These are phyloP conservation scores for Trichocomaceae sp. DNA, from an alignment of 2,329 filamentous ascomycete species.

Conservation along the genomic window DNA sequence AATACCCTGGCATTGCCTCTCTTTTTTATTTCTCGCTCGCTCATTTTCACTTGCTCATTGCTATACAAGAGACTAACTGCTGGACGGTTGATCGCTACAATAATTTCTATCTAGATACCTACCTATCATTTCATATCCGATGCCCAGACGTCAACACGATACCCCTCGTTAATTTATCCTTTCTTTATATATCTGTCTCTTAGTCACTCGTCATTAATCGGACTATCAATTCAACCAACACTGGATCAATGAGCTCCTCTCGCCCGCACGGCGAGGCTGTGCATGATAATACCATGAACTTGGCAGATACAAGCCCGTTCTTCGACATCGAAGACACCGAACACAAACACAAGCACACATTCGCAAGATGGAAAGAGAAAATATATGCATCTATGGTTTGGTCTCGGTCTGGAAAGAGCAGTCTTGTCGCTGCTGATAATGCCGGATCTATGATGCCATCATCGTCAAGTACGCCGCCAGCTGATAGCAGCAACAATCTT, in stretches of 20 bases:
- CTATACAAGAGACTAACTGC: background rate
- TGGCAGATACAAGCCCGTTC: background rate
- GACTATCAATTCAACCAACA: background rate
- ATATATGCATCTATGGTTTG: background rate
- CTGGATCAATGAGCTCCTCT: constrained; percentile 1
- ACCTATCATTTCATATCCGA: background rate
- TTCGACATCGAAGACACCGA: background rate
- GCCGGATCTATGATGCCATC: background rate
- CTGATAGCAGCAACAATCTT: background rate
- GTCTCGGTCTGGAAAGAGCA: background rate
- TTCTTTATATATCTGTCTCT: background rate
- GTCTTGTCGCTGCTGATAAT: background rate
- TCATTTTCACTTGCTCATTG: background rate
- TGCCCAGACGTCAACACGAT: background rate
- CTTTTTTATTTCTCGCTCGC: background rate
- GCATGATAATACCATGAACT: background rate
- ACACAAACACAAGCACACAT: background rate
- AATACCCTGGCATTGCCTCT: background rate
- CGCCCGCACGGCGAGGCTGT: background rate
- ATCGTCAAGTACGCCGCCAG: background rate
- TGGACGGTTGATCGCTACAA: background rate
- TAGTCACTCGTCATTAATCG: background rate
- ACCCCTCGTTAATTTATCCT: background rate
- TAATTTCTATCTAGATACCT: constrained; percentile 2
- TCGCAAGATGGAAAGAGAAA: constrained; percentile 1